Base-by-base conservation (phyloP, 2,329 filamentous ascomycete genomes). In the Curvularia eragrostidis region DNA sequence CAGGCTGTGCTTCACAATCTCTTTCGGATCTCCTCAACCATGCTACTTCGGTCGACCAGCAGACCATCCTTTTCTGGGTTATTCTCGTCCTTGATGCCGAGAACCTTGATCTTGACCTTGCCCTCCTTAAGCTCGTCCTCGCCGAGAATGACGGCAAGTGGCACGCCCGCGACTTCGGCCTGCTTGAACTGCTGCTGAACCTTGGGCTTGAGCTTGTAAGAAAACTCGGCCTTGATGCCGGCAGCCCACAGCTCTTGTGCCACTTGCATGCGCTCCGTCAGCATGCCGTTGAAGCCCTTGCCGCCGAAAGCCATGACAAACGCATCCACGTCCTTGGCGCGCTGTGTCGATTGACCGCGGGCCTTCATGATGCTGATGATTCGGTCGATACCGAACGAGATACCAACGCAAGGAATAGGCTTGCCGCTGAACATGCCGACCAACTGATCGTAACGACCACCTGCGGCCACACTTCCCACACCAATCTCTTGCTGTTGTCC, bases 241-340 rank as follows among this genome's bases (percentile, higher is more conserved):
- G 90, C 91, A 66, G 92, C 88, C 92, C 94, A 96, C 48, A 98
- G 82, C 64, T 83, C 83, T 64, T 87, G 85, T 58, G 89, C 89
- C 36, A 98, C 85, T 24, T 87, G 82, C 87, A 97, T 93, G 64
- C 94, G 89, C 81, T 97, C 90, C 65, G 88, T 87, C 53, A 97
- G 79, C 63, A 96, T 82, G 44, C 91, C 92, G 15, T 84, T 89
- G 77, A 93, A 94, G 19, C 88, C 90, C 78, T 93, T 94, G 52
- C 91, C 90, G 70, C 92, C 93, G 72, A 97, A 93, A 0, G 93
- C 93, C 93, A 98, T 98, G 71, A 98, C 90, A 78, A 88, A 97
- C 44, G 93, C 93, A 72, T 98, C 93, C 2, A 93, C 89, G 68
- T 95, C 90, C 71, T 89, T 92, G 63, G 84, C 83, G 62, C 90